Evolutionary conservation across 352 stramenopile species (phyloP).

Genomic region (Phytophthora idaei): DNA sequence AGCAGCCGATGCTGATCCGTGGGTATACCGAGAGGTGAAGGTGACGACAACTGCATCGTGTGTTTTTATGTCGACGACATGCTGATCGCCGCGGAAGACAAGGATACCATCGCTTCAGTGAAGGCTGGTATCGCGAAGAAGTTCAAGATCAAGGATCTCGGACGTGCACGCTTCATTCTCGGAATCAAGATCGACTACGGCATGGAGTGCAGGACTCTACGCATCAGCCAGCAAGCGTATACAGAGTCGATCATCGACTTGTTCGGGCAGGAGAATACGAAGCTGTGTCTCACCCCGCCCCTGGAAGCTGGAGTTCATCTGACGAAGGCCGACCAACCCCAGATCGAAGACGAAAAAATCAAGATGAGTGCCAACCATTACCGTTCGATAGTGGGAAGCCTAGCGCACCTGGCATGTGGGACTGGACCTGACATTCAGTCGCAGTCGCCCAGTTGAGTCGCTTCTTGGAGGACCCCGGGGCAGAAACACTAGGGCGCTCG

Average conservation of each 20-base stretch:
- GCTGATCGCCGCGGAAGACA: neutral
- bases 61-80: no score
- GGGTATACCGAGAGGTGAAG: slow-evolving; percentile 20
- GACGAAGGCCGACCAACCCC: slow-evolving; percentile 1
- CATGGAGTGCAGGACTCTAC: slow-evolving; percentile 5
- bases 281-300: slow-evolving; percentile 11
- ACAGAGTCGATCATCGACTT: slow-evolving; percentile 11
- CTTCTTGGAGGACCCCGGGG: slow-evolving; percentile 32
- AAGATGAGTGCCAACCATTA: no score
- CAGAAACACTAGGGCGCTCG: slow-evolving; percentile 22
- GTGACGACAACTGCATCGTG: slow-evolving; percentile 10
- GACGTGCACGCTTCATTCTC: neutral
- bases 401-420: neutral
- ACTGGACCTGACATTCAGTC: neutral
- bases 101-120: neutral
- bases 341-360: neutral
- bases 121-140: neutral
- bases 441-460: neutral
- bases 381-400: slow-evolving; percentile 10
- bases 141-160: neutral
- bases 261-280: slow-evolving; percentile 16
- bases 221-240: slow-evolving; percentile 14
- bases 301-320: slow-evolving; percentile 7
- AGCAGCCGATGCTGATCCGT: slow-evolving; percentile 18
- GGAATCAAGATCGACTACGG: no score